Evolutionary conservation across 2,329 filamentous ascomycete species (phyloP).

Genomic region (Pezicula rhizophila): DNA sequence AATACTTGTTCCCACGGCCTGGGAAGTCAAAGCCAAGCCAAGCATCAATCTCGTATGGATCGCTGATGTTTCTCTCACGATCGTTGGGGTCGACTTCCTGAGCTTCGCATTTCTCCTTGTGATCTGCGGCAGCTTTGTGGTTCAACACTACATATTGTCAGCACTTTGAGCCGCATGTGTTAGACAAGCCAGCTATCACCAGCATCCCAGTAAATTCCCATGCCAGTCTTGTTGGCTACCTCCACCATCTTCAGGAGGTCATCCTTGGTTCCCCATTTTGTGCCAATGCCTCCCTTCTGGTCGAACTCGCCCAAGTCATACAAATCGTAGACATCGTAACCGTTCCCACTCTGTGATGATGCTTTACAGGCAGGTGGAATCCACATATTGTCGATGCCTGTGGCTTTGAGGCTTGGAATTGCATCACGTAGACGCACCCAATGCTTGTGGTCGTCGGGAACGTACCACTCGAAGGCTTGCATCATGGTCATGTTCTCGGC

Average conservation of each 20-base stretch:
- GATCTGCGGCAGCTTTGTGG: conserved; percentile 65
- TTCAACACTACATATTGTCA: conserved; percentile 48
- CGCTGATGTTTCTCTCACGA: conserved; percentile 46
- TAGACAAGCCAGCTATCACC: conserved; percentile 9
- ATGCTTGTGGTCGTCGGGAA: conserved; percentile 53
- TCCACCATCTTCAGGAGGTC: conserved; percentile 50
- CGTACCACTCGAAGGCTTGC: conserved; percentile 70
- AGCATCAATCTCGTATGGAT: conserved; percentile 56
- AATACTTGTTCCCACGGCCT: conserved; percentile 54
- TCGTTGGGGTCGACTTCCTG: conserved; percentile 59
- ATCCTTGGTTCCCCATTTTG: conserved; percentile 64
- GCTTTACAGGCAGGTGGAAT: conserved; percentile 68
- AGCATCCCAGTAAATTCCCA: conserved; percentile 62
- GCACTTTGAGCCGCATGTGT: background rate
- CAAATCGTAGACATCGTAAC: conserved; percentile 65
- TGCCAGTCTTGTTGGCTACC: conserved; percentile 43
- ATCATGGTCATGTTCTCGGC: conserved; percentile 52
- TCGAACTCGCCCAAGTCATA: conserved; percentile 69
- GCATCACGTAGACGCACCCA: conserved; percentile 51
- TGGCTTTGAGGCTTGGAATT: conserved; percentile 47
- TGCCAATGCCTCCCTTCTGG: conserved; percentile 55
- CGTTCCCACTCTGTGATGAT: conserved; percentile 53
- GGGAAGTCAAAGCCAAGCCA: conserved; percentile 65
- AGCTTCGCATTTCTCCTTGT: conserved; percentile 54
- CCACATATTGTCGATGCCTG: conserved; percentile 60